phyloP scores from a whole-genome alignment of 768 basidiomycete species.

The Lactarius hengduanensis region DNA sequence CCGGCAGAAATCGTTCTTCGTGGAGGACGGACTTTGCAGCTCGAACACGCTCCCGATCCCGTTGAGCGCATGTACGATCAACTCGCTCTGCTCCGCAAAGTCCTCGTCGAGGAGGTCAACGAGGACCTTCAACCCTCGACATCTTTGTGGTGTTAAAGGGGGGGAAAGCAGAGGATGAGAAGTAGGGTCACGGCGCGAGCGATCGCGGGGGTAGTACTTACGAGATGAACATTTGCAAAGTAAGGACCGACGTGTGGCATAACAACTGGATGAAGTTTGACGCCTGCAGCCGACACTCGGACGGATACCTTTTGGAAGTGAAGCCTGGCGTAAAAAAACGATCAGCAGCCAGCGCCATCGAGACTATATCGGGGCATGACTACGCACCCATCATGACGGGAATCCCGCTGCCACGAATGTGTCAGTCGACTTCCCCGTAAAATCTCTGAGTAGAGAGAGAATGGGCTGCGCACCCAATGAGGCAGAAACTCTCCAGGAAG shows the following conservation, averaged over 20 bases:
- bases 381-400: conserved; percentile 87
- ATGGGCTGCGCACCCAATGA: conserved; percentile 62
- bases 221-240: conserved; percentile 99
- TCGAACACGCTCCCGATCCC: conserved; percentile 96
- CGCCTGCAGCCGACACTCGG: conserved; percentile 92
- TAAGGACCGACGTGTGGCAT: conserved; percentile 89
- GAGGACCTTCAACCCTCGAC: conserved; percentile 90
- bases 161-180: too few relatives aligned
- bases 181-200: too few relatives aligned
- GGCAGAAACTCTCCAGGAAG: conserved; percentile 91
- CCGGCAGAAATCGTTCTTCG: conserved; percentile 97
- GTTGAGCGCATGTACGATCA: conserved; percentile 90
- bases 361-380: conserved; percentile 8
- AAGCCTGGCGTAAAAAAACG: conserved; percentile 54
- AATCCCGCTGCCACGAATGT: conserved; percentile 61
- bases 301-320: conserved; percentile 90
- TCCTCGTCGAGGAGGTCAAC: conserved; percentile 97
- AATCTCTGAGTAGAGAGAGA: neutral
- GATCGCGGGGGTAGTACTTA: conserved; percentile 44
- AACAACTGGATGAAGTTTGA: conserved; percentile 92
- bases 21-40: conserved; percentile 84
- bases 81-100: conserved; percentile 85
- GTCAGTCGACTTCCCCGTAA: conserved; percentile 4
- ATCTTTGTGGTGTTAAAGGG: too few relatives aligned
- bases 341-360: conserved; percentile 12